Conservation (phyloP, 441 rosid genomes). For the Brassica hybrid region DNA sequence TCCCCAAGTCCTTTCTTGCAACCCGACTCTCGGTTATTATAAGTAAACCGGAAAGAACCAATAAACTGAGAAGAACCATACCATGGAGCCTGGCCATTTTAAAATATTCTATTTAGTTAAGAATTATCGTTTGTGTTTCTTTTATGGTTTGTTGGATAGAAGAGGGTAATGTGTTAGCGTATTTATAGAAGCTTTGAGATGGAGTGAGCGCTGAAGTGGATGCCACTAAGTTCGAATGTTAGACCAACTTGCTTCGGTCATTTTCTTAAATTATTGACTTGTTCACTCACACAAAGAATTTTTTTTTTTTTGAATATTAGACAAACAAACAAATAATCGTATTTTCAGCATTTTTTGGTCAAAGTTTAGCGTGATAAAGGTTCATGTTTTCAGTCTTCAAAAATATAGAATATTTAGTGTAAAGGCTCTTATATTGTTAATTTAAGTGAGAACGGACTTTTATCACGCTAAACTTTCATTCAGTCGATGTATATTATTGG, state of each 20-base stretch:
- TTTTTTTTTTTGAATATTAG: not conserved
- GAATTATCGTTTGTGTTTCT: not conserved
- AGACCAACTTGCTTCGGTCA: conserved; percentile 10
- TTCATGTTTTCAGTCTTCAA: not conserved
- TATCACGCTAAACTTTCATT: not conserved
- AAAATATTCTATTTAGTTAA: not conserved
- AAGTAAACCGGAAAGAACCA: not conserved
- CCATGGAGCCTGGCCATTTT: conserved; percentile 4
- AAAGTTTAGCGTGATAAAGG: not conserved
- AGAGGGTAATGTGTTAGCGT: not conserved
- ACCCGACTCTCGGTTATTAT: not conserved
- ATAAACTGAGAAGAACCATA: not conserved
- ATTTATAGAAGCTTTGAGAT: conserved; percentile 6
- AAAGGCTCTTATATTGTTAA: not conserved
- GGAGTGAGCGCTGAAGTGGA: not conserved
- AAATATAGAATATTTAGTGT: not conserved
- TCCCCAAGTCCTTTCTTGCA: conserved; percentile 7
- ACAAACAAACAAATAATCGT: not conserved
- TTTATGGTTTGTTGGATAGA: not conserved
- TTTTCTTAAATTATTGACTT: not conserved
- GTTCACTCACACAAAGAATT: not conserved
- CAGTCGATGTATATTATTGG: not conserved
- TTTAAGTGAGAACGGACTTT: not conserved
- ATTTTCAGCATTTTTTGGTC: not conserved
- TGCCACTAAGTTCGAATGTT: not conserved